Evolutionary conservation across 1,284 basidiomycete genomes (phyloP).

Genomic region (Pseudozyma tsukubaensis): DNA sequence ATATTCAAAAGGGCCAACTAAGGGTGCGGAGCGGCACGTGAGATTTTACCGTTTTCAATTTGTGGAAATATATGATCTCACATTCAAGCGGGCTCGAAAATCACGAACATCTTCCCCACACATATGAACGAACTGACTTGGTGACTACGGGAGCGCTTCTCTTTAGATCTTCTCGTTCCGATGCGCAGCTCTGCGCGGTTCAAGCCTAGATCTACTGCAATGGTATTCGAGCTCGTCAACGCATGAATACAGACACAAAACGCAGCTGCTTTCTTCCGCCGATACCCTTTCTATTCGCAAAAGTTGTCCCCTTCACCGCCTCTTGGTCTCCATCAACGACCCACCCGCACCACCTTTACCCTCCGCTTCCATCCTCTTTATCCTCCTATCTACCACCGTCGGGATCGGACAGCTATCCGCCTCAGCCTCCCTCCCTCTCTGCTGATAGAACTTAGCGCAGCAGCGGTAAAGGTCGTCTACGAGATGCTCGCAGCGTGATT

Average conservation of each 20-base stretch:
- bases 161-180: too few species aligned
- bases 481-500: slow-evolving; percentile 60
- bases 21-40: slow-evolving; percentile 24
- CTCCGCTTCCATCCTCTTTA: slow-evolving; percentile 50
- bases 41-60: slow-evolving; percentile 1
- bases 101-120: neutral
- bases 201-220: too few species aligned
- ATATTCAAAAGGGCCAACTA: neutral
- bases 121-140: neutral
- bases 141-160: too few species aligned
- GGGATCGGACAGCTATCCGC: slow-evolving; percentile 63
- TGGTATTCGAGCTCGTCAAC: neutral
- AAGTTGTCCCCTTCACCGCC: neutral
- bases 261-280: too few species aligned
- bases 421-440: slow-evolving; percentile 50
- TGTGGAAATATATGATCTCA: slow-evolving; percentile 3
- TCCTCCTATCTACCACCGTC: slow-evolving; percentile 45
- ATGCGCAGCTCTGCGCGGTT: too few species aligned
- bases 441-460: slow-evolving; percentile 61
- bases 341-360: slow-evolving; percentile 48
- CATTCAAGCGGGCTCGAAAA: neutral
- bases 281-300: neutral
- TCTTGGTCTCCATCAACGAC: slow-evolving; percentile 33
- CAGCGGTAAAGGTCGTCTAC: slow-evolving; percentile 64
- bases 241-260: slow-evolving; percentile 3